Percentiles rank a stretch among this genome's conserved stretches.
Evolutionary conservation across 495 filamentous ascomycete species (phyloP).

Genomic region (Neurospora tetrasperma): DNA sequence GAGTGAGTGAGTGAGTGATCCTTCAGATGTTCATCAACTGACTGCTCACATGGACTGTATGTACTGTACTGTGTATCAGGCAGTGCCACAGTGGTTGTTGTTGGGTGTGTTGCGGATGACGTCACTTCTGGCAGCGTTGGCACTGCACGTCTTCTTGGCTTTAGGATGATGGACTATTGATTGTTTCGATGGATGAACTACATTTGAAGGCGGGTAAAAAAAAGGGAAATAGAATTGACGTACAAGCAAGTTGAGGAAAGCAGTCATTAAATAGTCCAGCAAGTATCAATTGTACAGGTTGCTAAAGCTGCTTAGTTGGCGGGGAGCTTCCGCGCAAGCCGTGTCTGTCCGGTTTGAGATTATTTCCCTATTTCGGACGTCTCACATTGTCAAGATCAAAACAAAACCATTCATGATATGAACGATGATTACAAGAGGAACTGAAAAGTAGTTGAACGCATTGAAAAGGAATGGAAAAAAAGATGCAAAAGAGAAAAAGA

Average conservation of each 20-base stretch:
- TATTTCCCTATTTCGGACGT: neutral
- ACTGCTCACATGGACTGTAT: neutral
- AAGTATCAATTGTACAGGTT: too few species aligned
- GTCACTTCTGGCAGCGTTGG: neutral
- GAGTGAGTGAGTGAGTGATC: neutral
- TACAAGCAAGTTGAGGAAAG: too few species aligned
- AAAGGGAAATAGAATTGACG: too few species aligned
- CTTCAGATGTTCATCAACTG: neutral
- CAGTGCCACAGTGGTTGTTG: neutral
- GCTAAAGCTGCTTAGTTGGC: too few species aligned
- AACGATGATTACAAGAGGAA: neutral
- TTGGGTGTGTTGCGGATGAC: neutral
- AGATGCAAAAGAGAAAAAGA: neutral
- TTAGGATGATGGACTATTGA: too few species aligned
- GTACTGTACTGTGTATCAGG: too few species aligned
- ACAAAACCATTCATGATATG: too few species aligned
- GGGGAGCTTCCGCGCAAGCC: neutral
- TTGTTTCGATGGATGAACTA: too few species aligned
- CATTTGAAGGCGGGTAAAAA: too few species aligned
- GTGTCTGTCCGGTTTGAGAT: neutral
- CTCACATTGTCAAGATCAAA: too few species aligned
- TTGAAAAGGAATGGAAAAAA: neutral
- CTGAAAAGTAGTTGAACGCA: neutral
- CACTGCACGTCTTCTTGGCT: too few species aligned
- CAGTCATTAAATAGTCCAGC: too few species aligned